These are phyloP conservation scores for Venturia aucupariae DNA, from an alignment of 2,329 filamentous ascomycete species.

Conservation along the genomic window DNA sequence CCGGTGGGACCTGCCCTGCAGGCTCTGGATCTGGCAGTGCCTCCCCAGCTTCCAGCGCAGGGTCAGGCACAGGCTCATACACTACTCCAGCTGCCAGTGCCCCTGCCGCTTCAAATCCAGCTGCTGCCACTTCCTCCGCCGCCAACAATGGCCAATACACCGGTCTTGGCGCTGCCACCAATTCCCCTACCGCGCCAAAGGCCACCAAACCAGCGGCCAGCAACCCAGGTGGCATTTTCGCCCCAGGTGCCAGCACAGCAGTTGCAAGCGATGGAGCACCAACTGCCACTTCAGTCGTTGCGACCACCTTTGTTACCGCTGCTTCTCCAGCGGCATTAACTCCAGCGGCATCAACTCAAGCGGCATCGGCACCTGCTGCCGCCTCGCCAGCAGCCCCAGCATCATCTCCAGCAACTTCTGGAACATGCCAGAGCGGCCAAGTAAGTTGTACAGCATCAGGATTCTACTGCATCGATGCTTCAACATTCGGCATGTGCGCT, in stretches of 20 bases:
- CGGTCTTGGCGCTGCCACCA: conserved; percentile 13
- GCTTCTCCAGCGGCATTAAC: conserved; percentile 9
- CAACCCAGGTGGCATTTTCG: conserved; percentile 21
- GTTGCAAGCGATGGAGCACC: conserved; percentile 3
- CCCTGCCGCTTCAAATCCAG: not conserved
- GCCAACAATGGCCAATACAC: conserved; percentile 17
- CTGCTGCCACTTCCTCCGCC: not conserved
- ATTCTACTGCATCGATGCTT: conserved; percentile 16
- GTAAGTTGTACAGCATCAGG: conserved; percentile 13
- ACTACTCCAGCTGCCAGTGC: not conserved
- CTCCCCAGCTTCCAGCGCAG: not conserved
- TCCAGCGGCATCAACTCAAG: not conserved
- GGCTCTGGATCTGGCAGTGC: not conserved
- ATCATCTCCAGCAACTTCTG: conserved; percentile 1
- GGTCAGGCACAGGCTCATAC: not conserved
- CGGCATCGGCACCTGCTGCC: not conserved
- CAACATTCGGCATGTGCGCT: conserved; percentile 13
- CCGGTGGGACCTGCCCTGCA: conserved; percentile 13
- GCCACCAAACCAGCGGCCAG: conserved; percentile 10
- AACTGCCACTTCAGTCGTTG: conserved; percentile 9
- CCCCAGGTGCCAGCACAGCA: conserved; percentile 21
- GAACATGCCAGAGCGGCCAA: conserved; percentile 9
- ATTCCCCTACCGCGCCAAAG: conserved; percentile 14
- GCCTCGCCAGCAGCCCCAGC: conserved; percentile 1
- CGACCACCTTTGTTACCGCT: conserved; percentile 4